Conservation (phyloP, 2,329 filamentous ascomycete genomes). For the Podosphaera xanthii region DNA sequence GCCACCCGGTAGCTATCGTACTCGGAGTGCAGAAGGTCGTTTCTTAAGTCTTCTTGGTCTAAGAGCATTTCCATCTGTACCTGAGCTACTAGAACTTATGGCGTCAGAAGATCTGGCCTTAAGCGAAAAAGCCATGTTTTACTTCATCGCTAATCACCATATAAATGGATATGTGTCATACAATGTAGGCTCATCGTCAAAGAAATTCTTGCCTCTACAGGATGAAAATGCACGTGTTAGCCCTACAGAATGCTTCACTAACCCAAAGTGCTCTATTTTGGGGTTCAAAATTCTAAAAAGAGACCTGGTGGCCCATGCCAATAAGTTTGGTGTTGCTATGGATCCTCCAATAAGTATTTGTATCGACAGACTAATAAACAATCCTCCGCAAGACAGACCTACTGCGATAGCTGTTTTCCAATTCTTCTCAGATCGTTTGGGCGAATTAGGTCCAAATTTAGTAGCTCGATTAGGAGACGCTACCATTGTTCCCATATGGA, state of each 20-base stretch:
- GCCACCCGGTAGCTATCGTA: constrained; percentile 34
- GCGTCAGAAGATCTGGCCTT: constrained; percentile 32
- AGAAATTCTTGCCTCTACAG: constrained; percentile 50
- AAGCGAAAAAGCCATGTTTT: constrained; percentile 49
- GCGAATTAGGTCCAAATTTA: constrained; percentile 43
- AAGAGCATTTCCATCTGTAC: constrained; percentile 43
- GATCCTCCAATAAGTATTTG: constrained; percentile 64
- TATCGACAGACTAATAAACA: constrained; percentile 45
- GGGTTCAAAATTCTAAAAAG: constrained; percentile 57
- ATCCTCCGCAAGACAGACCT: constrained; percentile 42
- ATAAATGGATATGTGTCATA: constrained; percentile 50
- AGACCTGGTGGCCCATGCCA: constrained; percentile 59
- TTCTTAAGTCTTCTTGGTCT: constrained; percentile 58
- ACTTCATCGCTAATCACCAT: constrained; percentile 63
- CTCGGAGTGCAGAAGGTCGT: constrained; percentile 44
- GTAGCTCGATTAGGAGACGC: constrained; percentile 38
- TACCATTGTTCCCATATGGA: constrained; percentile 46
- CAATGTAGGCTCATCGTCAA: constrained; percentile 29
- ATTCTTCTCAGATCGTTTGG: constrained; percentile 60
- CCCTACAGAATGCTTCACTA: constrained; percentile 62
- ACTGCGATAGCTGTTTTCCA: constrained; percentile 53
- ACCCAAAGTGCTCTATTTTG: constrained; percentile 51
- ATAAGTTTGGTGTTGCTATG: constrained; percentile 61
- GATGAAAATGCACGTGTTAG: constrained; percentile 43
- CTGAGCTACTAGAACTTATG: constrained; percentile 61